Percentiles rank a stretch among this genome's conserved stretches.
These are phyloP conservation scores for Apiotrichum veenhuisii DNA, from an alignment of 1,284 basidiomycete genomes.

Conservation along the genomic window DNA sequence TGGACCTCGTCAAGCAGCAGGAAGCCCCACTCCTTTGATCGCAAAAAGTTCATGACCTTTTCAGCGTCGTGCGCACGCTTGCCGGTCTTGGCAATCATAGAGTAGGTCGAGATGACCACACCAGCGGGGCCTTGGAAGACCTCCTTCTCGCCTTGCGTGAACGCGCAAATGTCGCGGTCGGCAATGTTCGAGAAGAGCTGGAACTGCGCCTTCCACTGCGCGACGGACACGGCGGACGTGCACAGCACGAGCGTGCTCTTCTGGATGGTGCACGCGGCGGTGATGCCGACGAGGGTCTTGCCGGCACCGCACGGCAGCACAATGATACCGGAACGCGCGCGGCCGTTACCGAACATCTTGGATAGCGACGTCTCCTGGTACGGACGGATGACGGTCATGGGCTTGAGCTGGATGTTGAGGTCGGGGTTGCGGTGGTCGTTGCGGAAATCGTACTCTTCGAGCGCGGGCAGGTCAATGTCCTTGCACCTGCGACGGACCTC, in stretches of 20 bases:
- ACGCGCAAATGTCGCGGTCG: constrained; percentile 89
- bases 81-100: constrained; percentile 95
- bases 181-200: constrained; percentile 96
- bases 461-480: constrained; percentile 90
- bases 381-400: constrained; percentile 88
- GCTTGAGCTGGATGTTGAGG: constrained; percentile 93
- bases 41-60: constrained; percentile 98
- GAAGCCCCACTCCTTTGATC: constrained; percentile 93
- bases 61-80: constrained; percentile 94
- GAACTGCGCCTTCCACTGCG: constrained; percentile 97
- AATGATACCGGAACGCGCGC: constrained; percentile 95
- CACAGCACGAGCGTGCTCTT: constrained; percentile 98
- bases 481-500: constrained; percentile 90
- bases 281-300: constrained; percentile 98
- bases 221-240: constrained; percentile 93
- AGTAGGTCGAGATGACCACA: constrained; percentile 95
- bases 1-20: constrained; percentile 94
- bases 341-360: constrained; percentile 98
- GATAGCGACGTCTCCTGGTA: constrained; percentile 96
- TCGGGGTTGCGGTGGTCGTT: constrained; percentile 93
- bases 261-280: constrained; percentile 98
- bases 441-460: constrained; percentile 96
- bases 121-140: constrained; percentile 82
- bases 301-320: constrained; percentile 98
- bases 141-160: constrained; percentile 94